Base-by-base conservation (phyloP, 331 rosid genomes). In the Phaseolus coccineus region DNA sequence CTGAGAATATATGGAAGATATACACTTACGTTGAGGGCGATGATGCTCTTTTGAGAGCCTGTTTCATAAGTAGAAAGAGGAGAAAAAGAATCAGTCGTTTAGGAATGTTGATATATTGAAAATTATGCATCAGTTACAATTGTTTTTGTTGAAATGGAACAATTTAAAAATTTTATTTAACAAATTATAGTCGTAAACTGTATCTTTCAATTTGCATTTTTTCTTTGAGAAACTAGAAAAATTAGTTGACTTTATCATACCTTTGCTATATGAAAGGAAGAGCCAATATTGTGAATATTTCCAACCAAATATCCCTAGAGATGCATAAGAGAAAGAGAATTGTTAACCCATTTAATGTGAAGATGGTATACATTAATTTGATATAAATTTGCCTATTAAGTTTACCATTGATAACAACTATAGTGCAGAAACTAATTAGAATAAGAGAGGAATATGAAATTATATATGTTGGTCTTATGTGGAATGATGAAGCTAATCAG, bases 241-340 rank as follows among this genome's bases (percentile, higher is more conserved):
- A 19, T 19, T 19, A 19, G 22, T 19, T 19, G 3, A 55, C 8
- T 55, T 14, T 22, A 57, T 10, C 64, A 27, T 80, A 86, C 89
- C 83, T 67, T 71, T 52, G 78, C 83, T 66, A 0, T 44, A 44
- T 7, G 9, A 12, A 50, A 3, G 4, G 25, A 65, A 27, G 19
- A 2, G 4, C 4, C 25, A 3, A 22, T 48, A 0, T 33, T 0
- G 0, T 22, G 52, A 50, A 19, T 2, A 28, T 12, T 48, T 35
- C 74, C 83, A 0, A 13, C 35, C 53, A 84, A 13, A 2, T 4
- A 37, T 24, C 63, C 87, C 84, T 79, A 44, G 4, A 50, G 13
- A 71, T 56, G 24, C 53, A 74, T 8, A 35, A 28, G 42, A 69
- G 8, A 59, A 63, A 50, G 37, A 71, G 24, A 47, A 14, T 22